Evolutionary conservation across 2,329 filamentous ascomycete species (phyloP), one percentile per base, ranked within the genome.

Genomic region (Sordariomycetes sp.): DNA sequence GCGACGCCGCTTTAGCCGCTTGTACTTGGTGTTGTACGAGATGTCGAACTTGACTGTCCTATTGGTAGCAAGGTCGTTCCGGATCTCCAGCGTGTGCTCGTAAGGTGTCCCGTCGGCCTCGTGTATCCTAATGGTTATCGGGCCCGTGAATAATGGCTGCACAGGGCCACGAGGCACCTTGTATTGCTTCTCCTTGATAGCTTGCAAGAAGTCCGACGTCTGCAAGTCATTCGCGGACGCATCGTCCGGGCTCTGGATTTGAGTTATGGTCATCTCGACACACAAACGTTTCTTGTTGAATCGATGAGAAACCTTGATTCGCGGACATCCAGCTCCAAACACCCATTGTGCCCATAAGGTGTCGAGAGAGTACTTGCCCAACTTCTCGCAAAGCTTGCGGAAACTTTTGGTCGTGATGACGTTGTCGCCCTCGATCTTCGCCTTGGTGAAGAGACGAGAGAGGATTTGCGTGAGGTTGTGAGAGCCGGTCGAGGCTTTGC

Each of bases 21-120:
- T 99, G 75, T 99, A 99, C 70, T 99, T 99, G 0, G 94, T 99
- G 66, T 97, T 97, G 73, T 99, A 99, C 0, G 93, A 92, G 61
- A 99, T 97, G 61, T 97, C 92, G 60, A 97, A 89, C 68, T 89
- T 94, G 25, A 79, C 79, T 1, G 75, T 76, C 64, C 88, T 90
- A n/a, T 65, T 65, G 14, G 59, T 63, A 2, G 88, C 89, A 16
- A 84, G 82, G 32, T 87, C 86, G 64, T 97, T 91, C 60, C 91
- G 91, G 68, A 99, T 96, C 66, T 97, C 90, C 35, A 97, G 87
- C 62, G 97, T 97, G 68, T 99, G 94, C 69, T 99, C 94, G 67
- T 99, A 99, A 2, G 94, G 94, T 0, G 94, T 97, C 11, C 94
- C 94, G 67, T 99, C 95, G 25, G 94, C 94, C 74, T 99, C 94